Evolutionary conservation across 208 protist genomes (phyloP), one percentile per base, ranked within the genome.

Genomic region (Wallacemonas sp.): DNA sequence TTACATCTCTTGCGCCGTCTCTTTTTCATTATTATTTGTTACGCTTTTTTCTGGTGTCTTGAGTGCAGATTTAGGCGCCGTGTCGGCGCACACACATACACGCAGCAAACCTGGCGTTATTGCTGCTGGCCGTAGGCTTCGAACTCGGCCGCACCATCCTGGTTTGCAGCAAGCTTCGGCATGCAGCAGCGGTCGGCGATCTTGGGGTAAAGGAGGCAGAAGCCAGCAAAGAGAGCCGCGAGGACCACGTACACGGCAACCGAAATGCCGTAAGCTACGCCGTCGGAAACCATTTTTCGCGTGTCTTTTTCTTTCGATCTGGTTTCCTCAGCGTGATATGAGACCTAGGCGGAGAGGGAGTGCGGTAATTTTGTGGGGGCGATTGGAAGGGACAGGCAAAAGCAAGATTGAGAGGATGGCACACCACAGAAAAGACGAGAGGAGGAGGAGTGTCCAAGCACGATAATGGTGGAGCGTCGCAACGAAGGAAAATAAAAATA

Each of bases 171-270:
- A 6, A 63, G 38, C 39, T 49, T 63, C 9, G 39, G 57, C 39
- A 49, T 49, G 58, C 73, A 79, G 49, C 62, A 82, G 19, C 72
- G 74, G 33, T 87, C 79, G 0, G 72, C 71, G 41, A 87, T 76
- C 26, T 66, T 76, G 17, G 68, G 71, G 48, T 84, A 87, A 0
- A 87, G 29, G 19, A 81, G 75, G 41, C 65, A 88, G 61, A 88
- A 81, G 2, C 43, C 74, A 17, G 79, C 70, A 64, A 81, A 87
- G 3, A 89, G 57, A 0, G 43, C 36, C 0, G 70, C 71, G 5
- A 85, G 74, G 16, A 29, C 76, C 39, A 85, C 56, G 47, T 85
- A 89, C 27, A 74, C 70, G 39, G 52, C 68, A 17, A 73, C 75
- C 2, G 76, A 67, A 38, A 91, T 86, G 27, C 70, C 75, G 43